These are phyloP conservation scores for Xylariaceae sp. DNA, from an alignment of 2,329 filamentous ascomycete genomes.

Conservation along the genomic window DNA sequence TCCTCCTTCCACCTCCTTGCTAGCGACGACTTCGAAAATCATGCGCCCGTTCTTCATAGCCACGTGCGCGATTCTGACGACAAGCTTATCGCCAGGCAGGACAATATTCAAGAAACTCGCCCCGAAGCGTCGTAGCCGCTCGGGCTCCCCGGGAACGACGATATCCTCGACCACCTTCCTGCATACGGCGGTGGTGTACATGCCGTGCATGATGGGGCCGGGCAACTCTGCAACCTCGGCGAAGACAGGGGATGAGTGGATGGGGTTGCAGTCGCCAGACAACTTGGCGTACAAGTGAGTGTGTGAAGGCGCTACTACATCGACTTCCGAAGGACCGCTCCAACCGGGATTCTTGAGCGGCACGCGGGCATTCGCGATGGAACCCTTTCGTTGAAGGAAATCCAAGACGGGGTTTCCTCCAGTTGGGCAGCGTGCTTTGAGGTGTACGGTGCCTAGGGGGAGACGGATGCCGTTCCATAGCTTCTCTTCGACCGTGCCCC, in stretches of 20 bases:
- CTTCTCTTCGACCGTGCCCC: slow-evolving; percentile 10
- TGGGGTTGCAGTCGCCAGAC: slow-evolving; percentile 97
- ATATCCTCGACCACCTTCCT: slow-evolving; percentile 94
- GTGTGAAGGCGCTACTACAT: slow-evolving; percentile 85
- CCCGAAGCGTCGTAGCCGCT: slow-evolving; percentile 93
- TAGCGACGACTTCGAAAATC: slow-evolving; percentile 97
- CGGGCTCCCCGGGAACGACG: slow-evolving; percentile 97
- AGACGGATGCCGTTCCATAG: slow-evolving; percentile 8
- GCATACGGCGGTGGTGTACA: slow-evolving; percentile 97
- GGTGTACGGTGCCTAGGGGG: slow-evolving; percentile 5
- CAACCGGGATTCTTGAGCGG: slow-evolving; percentile 98
- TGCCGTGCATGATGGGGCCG: slow-evolving; percentile 96
- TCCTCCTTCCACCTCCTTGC: no score
- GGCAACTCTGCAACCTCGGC: slow-evolving; percentile 91
- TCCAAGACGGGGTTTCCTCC: slow-evolving; percentile 14
- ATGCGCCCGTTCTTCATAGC: slow-evolving; percentile 98
- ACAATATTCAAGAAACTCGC: slow-evolving; percentile 96
- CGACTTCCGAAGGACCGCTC: slow-evolving; percentile 81
- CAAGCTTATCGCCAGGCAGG: slow-evolving; percentile 86
- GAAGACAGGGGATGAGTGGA: slow-evolving; percentile 95
- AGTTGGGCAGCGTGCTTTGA: slow-evolving; percentile 5
- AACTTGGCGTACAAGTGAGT: slow-evolving; percentile 98
- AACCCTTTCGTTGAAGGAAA: slow-evolving; percentile 13
- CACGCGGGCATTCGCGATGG: slow-evolving; percentile 59
- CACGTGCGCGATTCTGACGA: slow-evolving; percentile 90